Evolutionary conservation across 164 flowering plant species (phyloP).

Genomic region (Vitis riparia): DNA sequence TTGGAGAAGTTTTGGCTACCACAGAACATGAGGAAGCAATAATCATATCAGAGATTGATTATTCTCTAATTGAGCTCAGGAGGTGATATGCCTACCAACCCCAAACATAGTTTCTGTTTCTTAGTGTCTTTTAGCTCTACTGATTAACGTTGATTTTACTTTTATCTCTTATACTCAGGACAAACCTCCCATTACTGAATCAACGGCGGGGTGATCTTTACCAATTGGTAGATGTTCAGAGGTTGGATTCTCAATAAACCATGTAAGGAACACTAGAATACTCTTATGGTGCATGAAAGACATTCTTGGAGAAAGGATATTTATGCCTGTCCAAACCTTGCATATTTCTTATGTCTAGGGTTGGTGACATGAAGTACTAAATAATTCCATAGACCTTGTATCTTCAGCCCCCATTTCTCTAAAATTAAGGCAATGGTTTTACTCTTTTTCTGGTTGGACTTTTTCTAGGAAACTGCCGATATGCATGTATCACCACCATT

Average conservation of each 20-base stretch:
- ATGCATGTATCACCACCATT: no score
- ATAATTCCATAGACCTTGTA: no score
- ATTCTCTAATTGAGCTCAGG: conserved; percentile 67
- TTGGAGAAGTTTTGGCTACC: conserved; percentile 90
- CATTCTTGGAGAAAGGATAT: neutral
- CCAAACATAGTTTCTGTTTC: neutral
- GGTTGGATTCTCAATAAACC: conserved; percentile 44
- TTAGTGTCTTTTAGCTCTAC: neutral
- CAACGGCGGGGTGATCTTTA: conserved; percentile 92
- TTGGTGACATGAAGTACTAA: no score
- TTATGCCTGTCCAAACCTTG: no score
- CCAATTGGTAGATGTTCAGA: conserved; percentile 80
- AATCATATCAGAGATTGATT: conserved; percentile 86
- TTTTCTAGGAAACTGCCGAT: no score
- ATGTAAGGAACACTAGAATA: neutral
- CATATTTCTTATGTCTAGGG: no score
- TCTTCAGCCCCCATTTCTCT: no score
- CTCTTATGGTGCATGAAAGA: neutral
- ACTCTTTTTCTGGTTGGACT: no score
- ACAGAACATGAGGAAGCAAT: conserved; percentile 81
- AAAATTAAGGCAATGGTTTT: no score
- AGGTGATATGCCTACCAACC: conserved; percentile 40
- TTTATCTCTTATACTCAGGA: conserved; percentile 35
- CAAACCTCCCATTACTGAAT: conserved; percentile 69
- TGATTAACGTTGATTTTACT: neutral